A percentile compares a stretch with the other conserved stretches of the same genome.
These are phyloP conservation scores for Lentithecium fluviatile DNA, from an alignment of 495 filamentous ascomycete genomes.

Conservation along the genomic window DNA sequence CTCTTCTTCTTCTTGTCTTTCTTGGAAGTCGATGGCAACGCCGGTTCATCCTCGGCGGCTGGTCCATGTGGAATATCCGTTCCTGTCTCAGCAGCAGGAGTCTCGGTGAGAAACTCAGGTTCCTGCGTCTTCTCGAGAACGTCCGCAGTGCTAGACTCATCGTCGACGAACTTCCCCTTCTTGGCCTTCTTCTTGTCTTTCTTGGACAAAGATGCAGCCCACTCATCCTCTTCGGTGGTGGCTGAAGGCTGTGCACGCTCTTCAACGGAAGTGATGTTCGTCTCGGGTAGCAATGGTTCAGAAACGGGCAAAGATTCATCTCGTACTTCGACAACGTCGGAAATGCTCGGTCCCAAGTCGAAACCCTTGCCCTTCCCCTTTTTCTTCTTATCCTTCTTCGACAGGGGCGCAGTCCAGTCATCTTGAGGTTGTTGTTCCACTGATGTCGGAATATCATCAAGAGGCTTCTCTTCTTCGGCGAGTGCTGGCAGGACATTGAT, in stretches of 20 bases:
- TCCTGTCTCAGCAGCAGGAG: too few species aligned
- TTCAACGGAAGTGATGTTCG: neutral
- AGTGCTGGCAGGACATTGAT: neutral
- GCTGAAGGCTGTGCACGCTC: neutral
- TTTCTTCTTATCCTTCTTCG: constrained; percentile 14
- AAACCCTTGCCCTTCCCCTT: constrained; percentile 25
- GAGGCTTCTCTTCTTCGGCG: neutral
- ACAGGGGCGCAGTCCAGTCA: constrained; percentile 2
- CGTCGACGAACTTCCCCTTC: constrained; percentile 11
- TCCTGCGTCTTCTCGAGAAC: neutral
- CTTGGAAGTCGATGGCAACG: constrained; percentile 6
- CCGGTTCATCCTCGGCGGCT: constrained; percentile 3
- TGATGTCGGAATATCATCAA: neutral
- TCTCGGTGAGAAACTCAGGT: too few species aligned
- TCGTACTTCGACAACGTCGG: neutral
- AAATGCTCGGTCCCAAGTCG: neutral
- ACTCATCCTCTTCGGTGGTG: neutral
- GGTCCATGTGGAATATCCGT: too few species aligned
- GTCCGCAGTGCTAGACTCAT: neutral
- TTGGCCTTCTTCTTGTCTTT: constrained; percentile 24
- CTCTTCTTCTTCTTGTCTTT: constrained; percentile 24
- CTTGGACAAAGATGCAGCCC: neutral
- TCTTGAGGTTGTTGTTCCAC: neutral
- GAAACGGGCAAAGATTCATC: neutral
- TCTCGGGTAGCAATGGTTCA: neutral